phyloP scores from a whole-genome alignment of 371 early-diverging fungal genomes.

The Saksenaea vasiformis region DNA sequence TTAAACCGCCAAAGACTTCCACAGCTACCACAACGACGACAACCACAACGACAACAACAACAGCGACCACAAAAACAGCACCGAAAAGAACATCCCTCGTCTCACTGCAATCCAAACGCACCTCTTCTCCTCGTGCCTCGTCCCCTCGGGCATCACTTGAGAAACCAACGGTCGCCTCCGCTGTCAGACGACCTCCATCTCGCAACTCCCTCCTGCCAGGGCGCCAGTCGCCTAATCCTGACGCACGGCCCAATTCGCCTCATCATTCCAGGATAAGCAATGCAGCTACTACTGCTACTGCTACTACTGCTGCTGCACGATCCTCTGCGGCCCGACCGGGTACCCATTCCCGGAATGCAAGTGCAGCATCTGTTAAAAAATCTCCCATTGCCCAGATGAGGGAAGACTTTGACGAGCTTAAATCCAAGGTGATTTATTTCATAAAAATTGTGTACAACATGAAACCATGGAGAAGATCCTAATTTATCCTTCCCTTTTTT shows the following conservation, averaged over 20 bases:
- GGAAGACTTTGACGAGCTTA: constrained; percentile 31
- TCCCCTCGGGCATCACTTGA: constrained; percentile 5
- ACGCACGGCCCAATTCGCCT: constrained; percentile 19
- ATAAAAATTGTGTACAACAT: not conserved
- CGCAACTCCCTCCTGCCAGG: constrained; percentile 8
- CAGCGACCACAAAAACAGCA: not conserved
- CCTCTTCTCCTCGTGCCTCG: not conserved
- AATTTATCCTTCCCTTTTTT: not conserved
- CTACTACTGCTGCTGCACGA: constrained; percentile 11
- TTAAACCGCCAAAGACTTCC: constrained; percentile 3
- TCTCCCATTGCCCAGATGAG: constrained; percentile 37
- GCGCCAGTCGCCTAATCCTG: constrained; percentile 9
- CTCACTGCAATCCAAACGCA: constrained; percentile 1
- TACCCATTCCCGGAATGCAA: constrained; percentile 24
- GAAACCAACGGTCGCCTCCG: constrained; percentile 11
- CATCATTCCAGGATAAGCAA: constrained; percentile 8
- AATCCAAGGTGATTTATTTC: constrained; percentile 22
- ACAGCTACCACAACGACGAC: not conserved
- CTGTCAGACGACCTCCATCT: constrained; percentile 5
- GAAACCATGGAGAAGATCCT: no score
- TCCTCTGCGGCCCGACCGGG: constrained; percentile 9
- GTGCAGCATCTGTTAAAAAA: constrained; percentile 23
- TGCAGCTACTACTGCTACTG: constrained; percentile 8
- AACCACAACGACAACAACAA: not conserved
- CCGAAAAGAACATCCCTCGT: not conserved